These are phyloP conservation scores for Nakazawaea molendinolei DNA, from an alignment of 805 yeast genomes.

Conservation along the genomic window DNA sequence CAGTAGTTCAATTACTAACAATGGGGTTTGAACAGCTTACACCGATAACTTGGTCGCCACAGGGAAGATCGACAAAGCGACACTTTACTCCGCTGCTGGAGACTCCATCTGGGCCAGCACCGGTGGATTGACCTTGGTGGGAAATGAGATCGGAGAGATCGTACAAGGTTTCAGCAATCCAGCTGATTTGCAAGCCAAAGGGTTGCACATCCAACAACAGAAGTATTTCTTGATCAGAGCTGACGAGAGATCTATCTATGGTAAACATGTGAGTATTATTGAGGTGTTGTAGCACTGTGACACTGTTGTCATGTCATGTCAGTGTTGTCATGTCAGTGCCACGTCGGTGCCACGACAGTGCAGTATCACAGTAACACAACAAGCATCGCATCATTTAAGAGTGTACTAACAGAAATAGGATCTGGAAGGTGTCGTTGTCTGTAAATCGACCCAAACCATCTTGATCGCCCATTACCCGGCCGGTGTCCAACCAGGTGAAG, in stretches of 20 bases:
- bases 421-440: slow-evolving; percentile 82
- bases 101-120: slow-evolving; percentile 92
- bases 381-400: too few species aligned
- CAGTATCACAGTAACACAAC: too few species aligned
- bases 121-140: slow-evolving; percentile 54
- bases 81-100: slow-evolving; percentile 90
- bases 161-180: slow-evolving; percentile 81
- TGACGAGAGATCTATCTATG: slow-evolving; percentile 90
- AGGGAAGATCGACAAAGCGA: slow-evolving; percentile 86
- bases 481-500: slow-evolving; percentile 90
- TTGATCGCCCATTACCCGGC: slow-evolving; percentile 91
- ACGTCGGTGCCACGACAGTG: too few species aligned
- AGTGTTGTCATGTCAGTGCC: too few species aligned
- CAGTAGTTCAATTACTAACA: too few species aligned
- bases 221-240: slow-evolving; percentile 87
- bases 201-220: slow-evolving; percentile 77
- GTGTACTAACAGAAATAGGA: slow-evolving; percentile 33
- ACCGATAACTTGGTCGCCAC: slow-evolving; percentile 88
- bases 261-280: slow-evolving; percentile 45
- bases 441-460: slow-evolving; percentile 90
- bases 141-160: slow-evolving; percentile 65
- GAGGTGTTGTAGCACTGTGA: neutral
- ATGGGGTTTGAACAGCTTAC: slow-evolving; percentile 61
- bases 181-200: slow-evolving; percentile 70
- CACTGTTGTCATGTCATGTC: too few species aligned